Conservation (phyloP, 768 basidiomycete species). For the Glaciozyma martinii region DNA sequence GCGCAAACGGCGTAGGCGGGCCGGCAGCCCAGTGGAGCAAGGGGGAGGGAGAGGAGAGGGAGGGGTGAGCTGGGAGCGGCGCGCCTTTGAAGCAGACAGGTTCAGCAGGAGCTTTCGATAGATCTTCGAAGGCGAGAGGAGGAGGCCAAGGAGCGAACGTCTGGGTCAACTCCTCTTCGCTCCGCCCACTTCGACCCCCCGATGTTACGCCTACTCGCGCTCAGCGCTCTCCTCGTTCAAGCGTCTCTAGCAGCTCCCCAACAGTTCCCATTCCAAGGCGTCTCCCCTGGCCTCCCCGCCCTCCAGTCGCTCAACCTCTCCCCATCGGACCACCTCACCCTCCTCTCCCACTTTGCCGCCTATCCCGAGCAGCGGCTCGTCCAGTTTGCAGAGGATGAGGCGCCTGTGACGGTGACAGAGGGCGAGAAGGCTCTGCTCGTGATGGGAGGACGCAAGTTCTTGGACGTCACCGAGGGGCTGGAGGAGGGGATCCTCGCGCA, state of each 20-base stretch:
- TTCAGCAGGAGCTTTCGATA: too few species aligned
- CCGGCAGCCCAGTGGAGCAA: too few species aligned
- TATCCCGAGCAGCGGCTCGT: constrained; percentile 12
- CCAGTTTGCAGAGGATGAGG: neutral
- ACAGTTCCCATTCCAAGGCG: neutral
- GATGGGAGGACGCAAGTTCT: constrained; percentile 10
- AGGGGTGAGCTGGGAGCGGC: too few species aligned
- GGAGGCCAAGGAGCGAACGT: too few species aligned
- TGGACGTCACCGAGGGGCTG: constrained; percentile 27
- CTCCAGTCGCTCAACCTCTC: neutral
- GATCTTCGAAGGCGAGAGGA: too few species aligned
- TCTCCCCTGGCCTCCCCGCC: neutral
- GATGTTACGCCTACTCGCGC: too few species aligned
- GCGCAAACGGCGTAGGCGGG: too few species aligned
- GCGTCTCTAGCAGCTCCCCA: neutral
- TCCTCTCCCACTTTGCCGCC: constrained; percentile 5
- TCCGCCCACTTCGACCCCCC: too few species aligned
- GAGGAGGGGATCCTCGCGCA: neutral
- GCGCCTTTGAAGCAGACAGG: too few species aligned
- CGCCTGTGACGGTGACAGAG: constrained; percentile 6
- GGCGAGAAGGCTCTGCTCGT: constrained; percentile 25
- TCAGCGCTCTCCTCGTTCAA: too few species aligned
- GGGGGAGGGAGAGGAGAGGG: too few species aligned
- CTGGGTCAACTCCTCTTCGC: too few species aligned
- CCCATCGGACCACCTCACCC: neutral